These are phyloP conservation scores for Cutaneotrichosporon sp. DNA, from an alignment of 1,284 basidiomycete species.

Conservation along the genomic window DNA sequence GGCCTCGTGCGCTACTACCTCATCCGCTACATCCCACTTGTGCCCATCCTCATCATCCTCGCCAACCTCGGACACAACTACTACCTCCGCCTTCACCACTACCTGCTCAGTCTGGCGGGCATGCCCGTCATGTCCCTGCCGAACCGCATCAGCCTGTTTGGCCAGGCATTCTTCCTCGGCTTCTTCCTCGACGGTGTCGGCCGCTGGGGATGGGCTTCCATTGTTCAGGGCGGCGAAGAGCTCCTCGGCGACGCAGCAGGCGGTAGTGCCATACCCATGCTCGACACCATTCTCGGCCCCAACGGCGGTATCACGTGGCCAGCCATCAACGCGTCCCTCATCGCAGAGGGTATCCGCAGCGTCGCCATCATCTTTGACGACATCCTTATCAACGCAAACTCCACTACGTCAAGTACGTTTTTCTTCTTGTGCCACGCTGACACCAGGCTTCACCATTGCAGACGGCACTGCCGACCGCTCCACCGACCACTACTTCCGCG, in stretches of 20 bases:
- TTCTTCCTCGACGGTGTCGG: slow-evolving; percentile 43
- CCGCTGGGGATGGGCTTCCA: slow-evolving; percentile 42
- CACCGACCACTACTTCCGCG: slow-evolving; percentile 30
- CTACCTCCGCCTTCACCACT: slow-evolving; percentile 40
- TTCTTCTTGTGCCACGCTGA: background rate
- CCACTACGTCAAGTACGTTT: slow-evolving; percentile 16
- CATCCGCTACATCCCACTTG: slow-evolving; percentile 35
- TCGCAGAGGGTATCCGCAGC: slow-evolving; percentile 16
- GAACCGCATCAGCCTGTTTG: slow-evolving; percentile 35
- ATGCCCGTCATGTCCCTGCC: slow-evolving; percentile 38
- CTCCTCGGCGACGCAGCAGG: slow-evolving; percentile 26
- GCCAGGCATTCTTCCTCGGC: slow-evolving; percentile 38
- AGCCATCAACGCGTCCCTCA: slow-evolving; percentile 14
- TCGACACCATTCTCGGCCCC: slow-evolving; percentile 1
- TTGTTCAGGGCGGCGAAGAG: slow-evolving; percentile 24
- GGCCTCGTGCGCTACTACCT: slow-evolving; percentile 40
- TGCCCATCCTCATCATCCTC: slow-evolving; percentile 35
- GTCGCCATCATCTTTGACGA: slow-evolving; percentile 31
- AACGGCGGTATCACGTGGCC: slow-evolving; percentile 15
- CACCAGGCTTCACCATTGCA: slow-evolving; percentile 13
- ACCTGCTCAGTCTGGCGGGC: slow-evolving; percentile 31
- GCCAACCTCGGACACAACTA: slow-evolving; percentile 30
- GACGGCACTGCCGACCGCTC: slow-evolving; percentile 10
- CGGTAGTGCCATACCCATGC: slow-evolving; percentile 16
- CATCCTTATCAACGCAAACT: slow-evolving; percentile 19